Conservation (phyloP, 2,329 filamentous ascomycete genomes). For the Curvularia lunata region DNA sequence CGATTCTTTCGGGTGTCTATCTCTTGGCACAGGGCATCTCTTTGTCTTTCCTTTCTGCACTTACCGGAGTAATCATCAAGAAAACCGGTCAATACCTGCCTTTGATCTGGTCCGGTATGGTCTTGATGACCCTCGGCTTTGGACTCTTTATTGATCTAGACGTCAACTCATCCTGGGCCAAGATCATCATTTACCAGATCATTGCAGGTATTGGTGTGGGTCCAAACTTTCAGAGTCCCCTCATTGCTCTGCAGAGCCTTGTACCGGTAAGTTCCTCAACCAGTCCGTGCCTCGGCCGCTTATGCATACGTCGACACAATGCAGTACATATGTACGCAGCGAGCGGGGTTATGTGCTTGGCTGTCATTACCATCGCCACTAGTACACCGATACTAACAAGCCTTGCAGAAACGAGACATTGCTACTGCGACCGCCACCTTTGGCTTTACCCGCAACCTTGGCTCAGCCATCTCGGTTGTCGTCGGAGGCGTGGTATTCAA, state of each 20-base stretch:
- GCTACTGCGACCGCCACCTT: conserved; percentile 73
- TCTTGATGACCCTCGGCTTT: conserved; percentile 48
- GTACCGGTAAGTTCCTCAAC: conserved; percentile 52
- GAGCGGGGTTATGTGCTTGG: conserved; percentile 6
- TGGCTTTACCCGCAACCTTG: conserved; percentile 71
- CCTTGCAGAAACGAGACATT: conserved; percentile 60
- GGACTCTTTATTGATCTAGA: conserved; percentile 49
- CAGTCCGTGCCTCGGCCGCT: conserved; percentile 2
- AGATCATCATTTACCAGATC: conserved; percentile 51
- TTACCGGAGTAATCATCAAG: conserved; percentile 59
- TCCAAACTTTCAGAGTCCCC: conserved; percentile 71
- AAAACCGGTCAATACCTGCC: conserved; percentile 56
- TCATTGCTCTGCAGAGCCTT: conserved; percentile 71
- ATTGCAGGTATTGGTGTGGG: conserved; percentile 59
- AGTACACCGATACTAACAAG: conserved; percentile 21
- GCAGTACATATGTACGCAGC: conserved; percentile 1
- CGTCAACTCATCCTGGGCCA: conserved; percentile 44
- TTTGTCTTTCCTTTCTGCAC: conserved; percentile 67
- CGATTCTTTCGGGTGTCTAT: conserved; percentile 76
- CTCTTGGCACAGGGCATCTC: conserved; percentile 73
- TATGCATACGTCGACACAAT: conserved; percentile 1
- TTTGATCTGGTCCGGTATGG: conserved; percentile 47
- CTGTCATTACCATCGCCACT: conserved; percentile 4
- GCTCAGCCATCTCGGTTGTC: conserved; percentile 71
- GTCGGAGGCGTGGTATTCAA: conserved; percentile 81